Evolutionary conservation across 345 rosid species (phyloP), one percentile per base, ranked within the genome.

Genomic region (Citrus australasica): DNA sequence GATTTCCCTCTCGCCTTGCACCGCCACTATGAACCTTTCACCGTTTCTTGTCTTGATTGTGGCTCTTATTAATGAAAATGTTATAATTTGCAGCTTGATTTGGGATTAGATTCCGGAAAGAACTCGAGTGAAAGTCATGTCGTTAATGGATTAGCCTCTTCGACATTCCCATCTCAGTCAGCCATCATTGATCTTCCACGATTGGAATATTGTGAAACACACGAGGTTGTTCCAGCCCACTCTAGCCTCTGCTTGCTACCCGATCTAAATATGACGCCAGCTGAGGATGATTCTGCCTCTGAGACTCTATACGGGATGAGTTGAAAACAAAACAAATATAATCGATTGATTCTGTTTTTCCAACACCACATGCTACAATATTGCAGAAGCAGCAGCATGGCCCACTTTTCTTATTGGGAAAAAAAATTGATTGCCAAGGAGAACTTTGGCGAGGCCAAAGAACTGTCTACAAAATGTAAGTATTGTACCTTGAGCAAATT

Each of bases 261-360:
- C 46, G 98, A 94, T 88, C 87, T 94, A 55, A 94, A 94, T 68
- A 88, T 89, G 92, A 78, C 81, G 82, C 95, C 92, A 2, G 68
- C 69, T 0, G 94, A 86, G n/a, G 93, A 83, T 73, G 93, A 89
- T 6, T 75, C 81, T 53, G 68, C 76, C 27, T 28, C 82, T 7
- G 90, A 84, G 40, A 80, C 77, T 32, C 71, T 83, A 72, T 80
- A 81, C 21, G 85, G 87, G 35, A 69, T 51, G 67, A 85, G 91
- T 83, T 86, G 85, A 79, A 40, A 60, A 69, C 79, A 68, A 48
- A n/a, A 69, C 79, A 68, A 48, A n/a, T 53, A n/a, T 35, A 25
- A 13, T 8, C 17, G 9, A 73, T 5, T 38, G 21, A 16, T 58
- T 28, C 0, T 77, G 75, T 8, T 74, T 38, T 22, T 5, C 4